A percentile compares a stretch with the other conserved stretches of the same genome.
Conservation (phyloP, 2,329 filamentous ascomycete species). For the Ophiostoma tasmaniense region DNA sequence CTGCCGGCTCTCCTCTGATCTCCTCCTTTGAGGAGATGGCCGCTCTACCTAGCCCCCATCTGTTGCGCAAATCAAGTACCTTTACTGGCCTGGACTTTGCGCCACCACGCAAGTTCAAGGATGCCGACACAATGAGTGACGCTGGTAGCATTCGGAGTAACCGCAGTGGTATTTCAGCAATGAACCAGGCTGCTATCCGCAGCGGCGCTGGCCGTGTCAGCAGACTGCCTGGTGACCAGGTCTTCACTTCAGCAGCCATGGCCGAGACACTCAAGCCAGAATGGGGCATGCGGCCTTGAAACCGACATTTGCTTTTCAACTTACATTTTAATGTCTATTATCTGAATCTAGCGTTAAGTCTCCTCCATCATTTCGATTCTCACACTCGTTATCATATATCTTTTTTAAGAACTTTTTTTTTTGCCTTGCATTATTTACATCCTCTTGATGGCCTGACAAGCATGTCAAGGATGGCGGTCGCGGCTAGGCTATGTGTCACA, state of each 20-base stretch:
- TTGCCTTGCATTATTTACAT: slow-evolving; percentile 11
- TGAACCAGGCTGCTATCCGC: slow-evolving; percentile 63
- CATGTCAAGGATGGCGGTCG: not conserved
- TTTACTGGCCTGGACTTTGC: slow-evolving; percentile 77
- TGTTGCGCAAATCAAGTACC: slow-evolving; percentile 66
- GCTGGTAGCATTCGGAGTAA: slow-evolving; percentile 63
- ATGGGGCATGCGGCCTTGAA: slow-evolving; percentile 43
- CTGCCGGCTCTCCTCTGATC: slow-evolving; percentile 67
- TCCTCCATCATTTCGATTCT: not conserved
- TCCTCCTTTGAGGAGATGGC: slow-evolving; percentile 82
- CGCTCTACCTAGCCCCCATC: slow-evolving; percentile 79
- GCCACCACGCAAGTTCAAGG: slow-evolving; percentile 64
- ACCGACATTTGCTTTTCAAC: slow-evolving; percentile 9
- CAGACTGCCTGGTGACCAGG: slow-evolving; percentile 69
- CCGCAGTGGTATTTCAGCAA: slow-evolving; percentile 65
- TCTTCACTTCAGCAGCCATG: slow-evolving; percentile 67
- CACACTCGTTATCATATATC: not conserved
- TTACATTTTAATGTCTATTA: slow-evolving; percentile 2
- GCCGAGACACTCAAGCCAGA: slow-evolving; percentile 50
- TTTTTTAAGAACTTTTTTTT: not conserved
- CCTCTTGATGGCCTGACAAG: slow-evolving; percentile 3
- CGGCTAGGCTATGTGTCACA: not conserved
- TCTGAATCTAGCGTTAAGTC: not conserved
- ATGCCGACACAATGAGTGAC: slow-evolving; percentile 53
- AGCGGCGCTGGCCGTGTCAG: slow-evolving; percentile 79